Evolutionary conservation across 768 basidiomycete genomes (phyloP), one percentile per base, ranked within the genome.

Genomic region (Podaxis rugospora): DNA sequence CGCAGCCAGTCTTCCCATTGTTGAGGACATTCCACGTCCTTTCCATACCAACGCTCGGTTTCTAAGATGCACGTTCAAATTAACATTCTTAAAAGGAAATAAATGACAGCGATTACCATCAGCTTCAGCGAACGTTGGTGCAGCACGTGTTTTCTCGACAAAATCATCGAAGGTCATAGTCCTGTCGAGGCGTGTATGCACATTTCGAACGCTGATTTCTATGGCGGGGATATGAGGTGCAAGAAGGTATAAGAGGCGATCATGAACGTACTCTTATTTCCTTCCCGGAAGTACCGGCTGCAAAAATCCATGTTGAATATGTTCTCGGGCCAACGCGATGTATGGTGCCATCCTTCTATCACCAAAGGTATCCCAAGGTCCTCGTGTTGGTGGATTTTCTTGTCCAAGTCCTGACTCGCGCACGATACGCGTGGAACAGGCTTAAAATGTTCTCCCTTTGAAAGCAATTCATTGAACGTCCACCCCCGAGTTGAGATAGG

Each of bases 1-100:
- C 76, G 66, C 14, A 94, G 72, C 85, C 89, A 92, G 3, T 82
- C 59, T 21, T 76, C 76, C 90, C 90, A 94, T 66, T 72, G 67
- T 42, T 66, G 32, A 0, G 92, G 92, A 69, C 90, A 93, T 10
- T 81, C 76, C 0, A 81, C 80, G 66, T 94, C 92, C 67, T 93
- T 93, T 21, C 89, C 90, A 66, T 94, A 93, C 7, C 86, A 75
- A 28, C 89, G 76, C 66, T 85, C 81, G 9, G 69, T 66, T 65
- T 89, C 88, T 90, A 59, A 18, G 23, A 42, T 57, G 57, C 7
- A 37, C 32, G 35, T 21, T 18, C 7, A 16, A 35, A 28, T 44
- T 58, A 46, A 49, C 40, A 50, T 36, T 4, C 18, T 52, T n/a
- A 35, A 63, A 46, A 49, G 47, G 40, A 39, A 9, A 47, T 4